phyloP scores from a whole-genome alignment of 352 stramenopile genomes.

The Phytophthora foliorum region DNA sequence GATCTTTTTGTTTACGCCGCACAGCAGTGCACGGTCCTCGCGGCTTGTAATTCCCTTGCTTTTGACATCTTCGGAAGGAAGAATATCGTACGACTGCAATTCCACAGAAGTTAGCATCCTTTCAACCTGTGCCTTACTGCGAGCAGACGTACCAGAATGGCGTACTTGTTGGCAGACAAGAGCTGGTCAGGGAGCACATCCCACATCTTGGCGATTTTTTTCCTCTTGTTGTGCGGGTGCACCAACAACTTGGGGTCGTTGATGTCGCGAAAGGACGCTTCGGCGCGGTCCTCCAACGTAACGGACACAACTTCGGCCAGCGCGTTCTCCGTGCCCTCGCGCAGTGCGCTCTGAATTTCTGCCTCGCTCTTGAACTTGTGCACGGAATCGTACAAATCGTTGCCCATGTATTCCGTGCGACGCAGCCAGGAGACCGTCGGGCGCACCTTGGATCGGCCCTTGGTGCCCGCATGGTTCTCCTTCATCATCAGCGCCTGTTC shows the following conservation, averaged over 20 bases:
- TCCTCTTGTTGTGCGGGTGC: constrained; percentile 86
- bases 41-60: constrained; percentile 76
- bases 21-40: constrained; percentile 78
- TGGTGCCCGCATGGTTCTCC: constrained; percentile 57
- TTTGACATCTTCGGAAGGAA: constrained; percentile 84
- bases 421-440: constrained; percentile 85
- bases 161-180: constrained; percentile 85
- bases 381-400: constrained; percentile 85
- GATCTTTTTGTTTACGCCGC: constrained; percentile 77
- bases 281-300: constrained; percentile 80
- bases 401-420: constrained; percentile 89
- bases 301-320: constrained; percentile 77
- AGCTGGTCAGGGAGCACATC: constrained; percentile 85
- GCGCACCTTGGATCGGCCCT: constrained; percentile 69
- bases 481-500: constrained; percentile 87
- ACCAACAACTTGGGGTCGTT: constrained; percentile 71
- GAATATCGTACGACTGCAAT: constrained; percentile 83
- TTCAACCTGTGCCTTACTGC: not conserved
- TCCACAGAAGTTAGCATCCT: constrained; percentile 11
- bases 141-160: constrained; percentile 68
- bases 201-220: constrained; percentile 86
- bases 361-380: constrained; percentile 91
- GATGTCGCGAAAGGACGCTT: constrained; percentile 83
- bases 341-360: constrained; percentile 84
- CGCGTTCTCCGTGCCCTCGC: constrained; percentile 84